phyloP scores from a whole-genome alignment of 2,329 filamentous ascomycete genomes.

The Aureobasidium subglaciale region DNA sequence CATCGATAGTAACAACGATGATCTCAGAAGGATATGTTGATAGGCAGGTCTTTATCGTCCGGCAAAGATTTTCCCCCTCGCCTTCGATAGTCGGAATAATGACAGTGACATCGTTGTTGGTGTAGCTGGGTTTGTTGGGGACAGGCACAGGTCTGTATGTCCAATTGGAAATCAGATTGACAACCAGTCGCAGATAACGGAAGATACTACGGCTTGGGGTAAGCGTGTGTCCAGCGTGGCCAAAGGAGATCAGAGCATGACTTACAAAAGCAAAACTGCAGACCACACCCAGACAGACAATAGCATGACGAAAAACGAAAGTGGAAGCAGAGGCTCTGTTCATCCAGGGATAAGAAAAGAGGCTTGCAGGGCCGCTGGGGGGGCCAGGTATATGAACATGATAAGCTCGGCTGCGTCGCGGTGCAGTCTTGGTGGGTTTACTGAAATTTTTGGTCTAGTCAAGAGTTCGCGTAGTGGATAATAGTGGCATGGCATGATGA shows the following conservation, averaged over 20 bases:
- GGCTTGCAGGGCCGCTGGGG: not conserved
- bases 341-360: slow-evolving; percentile 2
- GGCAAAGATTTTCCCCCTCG: slow-evolving; percentile 72
- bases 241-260: not conserved
- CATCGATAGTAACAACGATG: slow-evolving; percentile 79
- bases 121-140: slow-evolving; percentile 71
- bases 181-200: slow-evolving; percentile 76
- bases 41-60: slow-evolving; percentile 72
- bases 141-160: slow-evolving; percentile 78
- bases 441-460: slow-evolving; percentile 10
- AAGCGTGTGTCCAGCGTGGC: slow-evolving; percentile 1
- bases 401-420: slow-evolving; percentile 10
- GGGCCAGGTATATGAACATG: slow-evolving; percentile 11
- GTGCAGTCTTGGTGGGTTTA: slow-evolving; percentile 7
- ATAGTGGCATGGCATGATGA: slow-evolving; percentile 17
- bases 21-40: slow-evolving; percentile 63
- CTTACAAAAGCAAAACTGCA: slow-evolving; percentile 19
- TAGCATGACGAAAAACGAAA: slow-evolving; percentile 18
- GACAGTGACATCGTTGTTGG: slow-evolving; percentile 79
- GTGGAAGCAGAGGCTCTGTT: slow-evolving; percentile 12
- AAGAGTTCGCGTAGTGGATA: slow-evolving; percentile 15
- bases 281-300: slow-evolving; percentile 17
- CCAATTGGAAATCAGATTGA: slow-evolving; percentile 83
- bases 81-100: slow-evolving; percentile 91
- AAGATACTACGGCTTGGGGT: slow-evolving; percentile 56